Conservation (phyloP, 1,139 yeast genomes). For the Casaregolazyma suthepensis region DNA sequence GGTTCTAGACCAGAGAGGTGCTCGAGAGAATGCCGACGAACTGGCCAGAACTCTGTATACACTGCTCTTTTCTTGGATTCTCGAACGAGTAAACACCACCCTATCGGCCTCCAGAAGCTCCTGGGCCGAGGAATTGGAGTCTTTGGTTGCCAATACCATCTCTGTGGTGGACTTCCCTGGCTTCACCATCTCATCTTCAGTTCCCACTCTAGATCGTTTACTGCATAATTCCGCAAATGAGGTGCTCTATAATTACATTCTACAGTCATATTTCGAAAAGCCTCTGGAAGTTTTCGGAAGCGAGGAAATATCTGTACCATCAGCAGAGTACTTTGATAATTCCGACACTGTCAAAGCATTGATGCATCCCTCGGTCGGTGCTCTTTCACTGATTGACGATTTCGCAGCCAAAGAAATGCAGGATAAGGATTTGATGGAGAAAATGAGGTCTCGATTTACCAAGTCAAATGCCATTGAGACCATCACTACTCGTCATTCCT, state of each 20-base stretch:
- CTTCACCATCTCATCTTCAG: constrained; percentile 32
- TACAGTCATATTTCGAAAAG: constrained; percentile 34
- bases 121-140: constrained; percentile 19
- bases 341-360: constrained; percentile 35
- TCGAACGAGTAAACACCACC: constrained; percentile 34
- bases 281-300: constrained; percentile 35
- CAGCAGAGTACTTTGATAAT: constrained; percentile 37
- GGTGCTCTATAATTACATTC: constrained; percentile 34
- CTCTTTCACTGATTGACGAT: constrained; percentile 36
- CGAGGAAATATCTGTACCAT: constrained; percentile 36
- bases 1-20: constrained; percentile 38
- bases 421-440: constrained; percentile 29
- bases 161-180: constrained; percentile 40
- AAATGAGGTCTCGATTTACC: constrained; percentile 32
- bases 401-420: constrained; percentile 35
- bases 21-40: constrained; percentile 39
- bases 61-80: constrained; percentile 36
- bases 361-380: constrained; percentile 34
- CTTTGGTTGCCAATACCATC: constrained; percentile 34
- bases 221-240: constrained; percentile 40
- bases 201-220: constrained; percentile 35
- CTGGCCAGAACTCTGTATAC: constrained; percentile 39
- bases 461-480: constrained; percentile 29
- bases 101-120: constrained; percentile 29
- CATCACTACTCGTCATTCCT: constrained; percentile 27